Base-by-base conservation (phyloP, 2,329 filamentous ascomycete genomes). In the Cytospora paraplurivora region DNA sequence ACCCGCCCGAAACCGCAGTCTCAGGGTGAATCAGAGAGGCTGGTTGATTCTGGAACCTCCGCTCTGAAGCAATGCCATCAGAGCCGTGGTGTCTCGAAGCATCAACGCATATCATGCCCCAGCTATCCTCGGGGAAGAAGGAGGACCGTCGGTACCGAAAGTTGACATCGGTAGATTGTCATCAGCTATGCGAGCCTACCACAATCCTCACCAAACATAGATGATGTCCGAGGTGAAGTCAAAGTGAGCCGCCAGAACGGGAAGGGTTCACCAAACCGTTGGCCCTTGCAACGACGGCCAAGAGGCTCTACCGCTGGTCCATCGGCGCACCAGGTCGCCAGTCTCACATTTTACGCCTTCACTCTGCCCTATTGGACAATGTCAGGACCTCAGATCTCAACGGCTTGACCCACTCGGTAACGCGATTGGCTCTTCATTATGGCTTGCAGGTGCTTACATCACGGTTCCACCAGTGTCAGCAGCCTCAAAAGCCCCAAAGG, bases 71-170 rank as follows among this genome's bases (percentile, higher is more conserved):
- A 38, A 49, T 52, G 32, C 51, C 54, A 15, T 53, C 11, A 17
- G 35, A n/a, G 11, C 34, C 19, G 15, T 37, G 4, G 34, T 60
- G 58, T 61, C 58, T 61, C 58, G 32, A 21, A 35, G 7, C n/a
- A 37, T 51, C n/a, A 7, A 55, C 49, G 21, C 38, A 32, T 47
- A 49, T 54, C 13, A 33, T 19, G 32, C n/a, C 27, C 49, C n/a
- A 41, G 6, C 51, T 35, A 19, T 49, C n/a, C 51, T 62, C 59
- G 63, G 59, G 41, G 15, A 54, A 33, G 54, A 49, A 38, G 33
- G 49, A 62, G 34, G 13, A 32, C 59, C 55, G 63, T 65, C 63
- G 63, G 63, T 62, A 50, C 63, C 63, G 63, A 65, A 21, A 17
- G 11, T 47, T 60, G 37, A 54, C 55, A 59, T 65, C 63, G 63